A percentile compares a stretch with the other conserved stretches of the same genome.
Conservation (phyloP, 495 filamentous ascomycete genomes). For the Penicillium desertorum region DNA sequence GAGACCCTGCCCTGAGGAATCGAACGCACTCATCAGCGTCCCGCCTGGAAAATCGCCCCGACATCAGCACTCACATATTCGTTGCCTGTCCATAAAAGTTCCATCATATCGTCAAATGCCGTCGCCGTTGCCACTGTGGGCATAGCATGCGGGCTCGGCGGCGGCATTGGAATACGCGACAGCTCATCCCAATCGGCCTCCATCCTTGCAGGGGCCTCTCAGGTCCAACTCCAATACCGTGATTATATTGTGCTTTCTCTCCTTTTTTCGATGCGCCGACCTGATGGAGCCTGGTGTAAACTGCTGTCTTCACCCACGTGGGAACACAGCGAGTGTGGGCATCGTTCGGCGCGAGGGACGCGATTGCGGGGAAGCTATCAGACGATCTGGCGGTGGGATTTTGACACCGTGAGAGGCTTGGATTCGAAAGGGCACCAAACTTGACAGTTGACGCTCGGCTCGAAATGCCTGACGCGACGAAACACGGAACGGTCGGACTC, state of each 20-base stretch:
- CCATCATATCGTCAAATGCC: slow-evolving; percentile 83
- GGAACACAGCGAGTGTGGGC: slow-evolving; percentile 35
- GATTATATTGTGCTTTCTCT: neutral
- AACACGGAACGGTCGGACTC: slow-evolving; percentile 5
- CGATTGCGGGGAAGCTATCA: slow-evolving; percentile 46
- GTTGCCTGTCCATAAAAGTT: slow-evolving; percentile 89
- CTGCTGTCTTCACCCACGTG: slow-evolving; percentile 32
- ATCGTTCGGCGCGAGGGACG: slow-evolving; percentile 38
- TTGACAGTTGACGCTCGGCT: slow-evolving; percentile 1
- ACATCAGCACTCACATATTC: slow-evolving; percentile 63
- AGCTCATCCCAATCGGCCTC: slow-evolving; percentile 61
- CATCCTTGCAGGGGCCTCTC: slow-evolving; percentile 34
- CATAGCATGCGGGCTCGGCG: slow-evolving; percentile 59
- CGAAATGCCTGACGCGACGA: slow-evolving; percentile 5
- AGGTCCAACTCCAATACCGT: slow-evolving; percentile 14
- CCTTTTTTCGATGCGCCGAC: neutral
- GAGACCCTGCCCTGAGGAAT: slow-evolving; percentile 69
- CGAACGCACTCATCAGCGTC: slow-evolving; percentile 9
- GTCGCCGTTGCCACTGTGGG: slow-evolving; percentile 68
- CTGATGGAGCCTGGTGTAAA: slow-evolving; percentile 12
- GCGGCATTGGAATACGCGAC: slow-evolving; percentile 67
- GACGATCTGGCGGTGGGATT: neutral
- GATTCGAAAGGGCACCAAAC: neutral
- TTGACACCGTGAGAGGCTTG: neutral
- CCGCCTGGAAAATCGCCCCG: neutral